phyloP scores from a whole-genome alignment of 768 basidiomycete species.

The Rhodotorula graminis region DNA sequence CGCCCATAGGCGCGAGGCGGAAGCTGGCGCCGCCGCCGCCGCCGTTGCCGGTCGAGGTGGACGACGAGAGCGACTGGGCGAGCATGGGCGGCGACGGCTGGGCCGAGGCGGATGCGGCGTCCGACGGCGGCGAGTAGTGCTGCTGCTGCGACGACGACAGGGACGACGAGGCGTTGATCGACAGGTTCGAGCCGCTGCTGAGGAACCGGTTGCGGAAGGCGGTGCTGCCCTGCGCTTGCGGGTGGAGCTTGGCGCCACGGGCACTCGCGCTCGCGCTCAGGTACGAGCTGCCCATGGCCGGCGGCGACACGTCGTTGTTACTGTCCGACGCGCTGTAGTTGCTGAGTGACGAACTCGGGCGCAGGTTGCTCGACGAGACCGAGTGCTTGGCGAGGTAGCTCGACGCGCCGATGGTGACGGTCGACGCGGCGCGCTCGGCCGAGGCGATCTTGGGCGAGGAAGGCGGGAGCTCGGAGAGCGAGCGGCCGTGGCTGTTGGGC shows the following conservation, averaged over 20 bases:
- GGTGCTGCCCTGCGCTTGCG: constrained; percentile 18
- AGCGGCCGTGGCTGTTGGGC: constrained; percentile 23
- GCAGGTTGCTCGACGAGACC: background rate
- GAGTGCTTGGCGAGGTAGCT: background rate
- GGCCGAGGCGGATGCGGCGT: background rate
- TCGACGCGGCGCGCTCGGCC: constrained; percentile 13
- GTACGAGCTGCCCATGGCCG: background rate
- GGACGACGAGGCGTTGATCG: background rate
- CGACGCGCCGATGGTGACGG: constrained; percentile 23
- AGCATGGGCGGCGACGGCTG: background rate
- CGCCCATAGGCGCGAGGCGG: constrained; percentile 24
- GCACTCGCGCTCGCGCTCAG: background rate
- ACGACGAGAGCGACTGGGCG: constrained; percentile 3
- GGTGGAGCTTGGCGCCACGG: background rate
- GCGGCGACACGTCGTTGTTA: background rate
- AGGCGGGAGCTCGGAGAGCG: constrained; percentile 30
- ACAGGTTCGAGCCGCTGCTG: constrained; percentile 5
- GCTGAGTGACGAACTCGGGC: constrained; percentile 4
- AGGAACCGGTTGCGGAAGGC: constrained; percentile 34
- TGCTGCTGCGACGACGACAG: background rate
- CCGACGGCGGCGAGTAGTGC: constrained; percentile 5
- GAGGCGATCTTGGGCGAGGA: constrained; percentile 24
- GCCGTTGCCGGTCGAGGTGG: background rate
- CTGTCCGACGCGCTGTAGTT: background rate
- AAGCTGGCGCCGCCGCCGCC: background rate